Conservation (phyloP, 441 rosid genomes). For the Adansonia madagascariensis region DNA sequence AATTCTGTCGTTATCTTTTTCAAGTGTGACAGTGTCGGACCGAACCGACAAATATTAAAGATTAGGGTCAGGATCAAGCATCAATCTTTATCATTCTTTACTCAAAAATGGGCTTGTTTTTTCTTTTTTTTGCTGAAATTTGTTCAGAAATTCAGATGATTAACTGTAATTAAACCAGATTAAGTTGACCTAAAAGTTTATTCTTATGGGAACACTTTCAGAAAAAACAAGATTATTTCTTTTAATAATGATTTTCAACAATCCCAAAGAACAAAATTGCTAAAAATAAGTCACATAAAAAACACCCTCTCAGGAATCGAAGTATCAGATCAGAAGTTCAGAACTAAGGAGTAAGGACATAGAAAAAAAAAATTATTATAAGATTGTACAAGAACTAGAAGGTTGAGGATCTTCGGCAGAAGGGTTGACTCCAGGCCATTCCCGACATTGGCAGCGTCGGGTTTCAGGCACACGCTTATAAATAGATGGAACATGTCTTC, state of each 20-base stretch:
- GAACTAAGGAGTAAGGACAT: no score
- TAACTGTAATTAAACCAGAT: background rate
- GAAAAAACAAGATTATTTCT: background rate
- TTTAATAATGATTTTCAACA: background rate
- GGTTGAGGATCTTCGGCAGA: background rate
- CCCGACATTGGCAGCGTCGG: conserved; percentile 45
- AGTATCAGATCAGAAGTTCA: no score
- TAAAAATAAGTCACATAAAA: background rate
- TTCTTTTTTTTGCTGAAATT: background rate
- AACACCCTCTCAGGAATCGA: background rate
- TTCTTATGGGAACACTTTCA: background rate
- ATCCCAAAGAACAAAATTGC: background rate
- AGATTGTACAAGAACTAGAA: conserved; percentile 29
- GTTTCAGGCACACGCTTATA: conserved; percentile 40
- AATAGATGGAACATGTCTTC: conserved; percentile 45
- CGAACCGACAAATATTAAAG: background rate
- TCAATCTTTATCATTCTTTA: background rate
- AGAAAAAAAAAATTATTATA: background rate
- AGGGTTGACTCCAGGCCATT: conserved; percentile 48
- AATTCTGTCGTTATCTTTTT: no score
- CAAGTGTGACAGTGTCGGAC: no score
- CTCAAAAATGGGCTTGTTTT: background rate
- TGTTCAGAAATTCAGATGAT: background rate
- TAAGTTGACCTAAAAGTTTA: background rate
- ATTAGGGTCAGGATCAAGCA: background rate